Conservation (phyloP, 2,329 filamentous ascomycete genomes). For the Fusarium dlaminii region DNA sequence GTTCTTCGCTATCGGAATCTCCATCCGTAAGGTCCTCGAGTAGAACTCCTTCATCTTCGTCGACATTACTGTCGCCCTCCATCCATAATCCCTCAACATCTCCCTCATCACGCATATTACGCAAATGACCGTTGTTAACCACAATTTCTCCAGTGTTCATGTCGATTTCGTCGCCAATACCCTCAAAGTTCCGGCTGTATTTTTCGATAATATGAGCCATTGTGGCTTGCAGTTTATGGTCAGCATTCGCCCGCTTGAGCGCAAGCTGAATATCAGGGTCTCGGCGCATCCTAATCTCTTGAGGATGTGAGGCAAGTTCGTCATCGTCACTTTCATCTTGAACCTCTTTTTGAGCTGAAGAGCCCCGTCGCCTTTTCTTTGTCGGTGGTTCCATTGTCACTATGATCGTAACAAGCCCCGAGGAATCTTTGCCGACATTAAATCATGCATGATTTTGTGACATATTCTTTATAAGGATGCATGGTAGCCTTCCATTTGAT, state of each 20-base stretch:
- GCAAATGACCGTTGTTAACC: slow-evolving; percentile 90
- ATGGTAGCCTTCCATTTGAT: background rate
- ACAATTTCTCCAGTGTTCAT: slow-evolving; percentile 81
- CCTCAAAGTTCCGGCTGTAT: slow-evolving; percentile 84
- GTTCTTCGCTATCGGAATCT: slow-evolving; percentile 28
- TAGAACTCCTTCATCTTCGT: slow-evolving; percentile 49
- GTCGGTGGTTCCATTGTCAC: slow-evolving; percentile 63
- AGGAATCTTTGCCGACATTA: background rate
- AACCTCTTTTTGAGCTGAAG: slow-evolving; percentile 45
- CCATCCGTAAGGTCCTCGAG: slow-evolving; percentile 47
- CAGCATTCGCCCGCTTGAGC: slow-evolving; percentile 71
- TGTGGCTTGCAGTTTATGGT: slow-evolving; percentile 78
- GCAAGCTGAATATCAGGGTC: slow-evolving; percentile 59
- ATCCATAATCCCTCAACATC: slow-evolving; percentile 49
- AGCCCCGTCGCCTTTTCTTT: slow-evolving; percentile 69
- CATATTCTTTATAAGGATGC: background rate
- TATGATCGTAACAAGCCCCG: background rate
- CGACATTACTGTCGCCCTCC: slow-evolving; percentile 45
- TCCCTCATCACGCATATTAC: slow-evolving; percentile 67
- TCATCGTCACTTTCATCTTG: slow-evolving; percentile 53
- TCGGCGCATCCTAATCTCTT: slow-evolving; percentile 53
- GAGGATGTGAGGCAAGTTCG: slow-evolving; percentile 59
- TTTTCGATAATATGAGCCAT: slow-evolving; percentile 92
- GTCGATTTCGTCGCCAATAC: slow-evolving; percentile 90
- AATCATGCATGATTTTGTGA: background rate